These are phyloP conservation scores for Arabidopsis thaliana DNA, from an alignment of 345 rosid species.

Conservation along the genomic window DNA sequence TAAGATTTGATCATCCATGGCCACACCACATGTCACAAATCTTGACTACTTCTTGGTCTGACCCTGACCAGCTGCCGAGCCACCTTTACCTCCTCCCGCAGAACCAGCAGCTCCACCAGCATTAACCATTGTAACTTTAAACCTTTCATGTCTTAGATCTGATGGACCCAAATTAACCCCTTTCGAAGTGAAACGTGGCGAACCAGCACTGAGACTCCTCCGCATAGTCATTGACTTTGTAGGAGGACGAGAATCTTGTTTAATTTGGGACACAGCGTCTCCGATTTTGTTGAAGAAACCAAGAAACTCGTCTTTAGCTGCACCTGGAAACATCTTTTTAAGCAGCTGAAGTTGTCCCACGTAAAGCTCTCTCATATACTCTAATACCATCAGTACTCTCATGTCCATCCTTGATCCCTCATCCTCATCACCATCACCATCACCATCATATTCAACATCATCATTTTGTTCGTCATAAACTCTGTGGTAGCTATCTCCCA, in stretches of 20 bases:
- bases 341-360: conserved; percentile 37
- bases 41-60: conserved; percentile 42
- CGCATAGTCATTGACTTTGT: conserved; percentile 36
- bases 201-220: conserved; percentile 41
- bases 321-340: conserved; percentile 43
- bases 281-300: conserved; percentile 43
- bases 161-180: conserved; percentile 2
- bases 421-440: conserved; percentile 5
- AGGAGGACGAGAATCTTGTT: conserved; percentile 34
- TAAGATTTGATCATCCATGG: conserved; percentile 20
- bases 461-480: conserved; percentile 25
- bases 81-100: conserved; percentile 39
- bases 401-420: conserved; percentile 30
- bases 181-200: conserved; percentile 19
- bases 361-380: conserved; percentile 49
- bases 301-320: conserved; percentile 40
- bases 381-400: conserved; percentile 43
- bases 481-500: conserved; percentile 42
- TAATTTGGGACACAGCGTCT: conserved; percentile 38
- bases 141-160: conserved; percentile 35
- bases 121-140: conserved; percentile 41
- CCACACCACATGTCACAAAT: conserved; percentile 29
- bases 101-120: conserved; percentile 16
- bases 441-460: not conserved
- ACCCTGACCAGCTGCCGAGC: conserved; percentile 38